Percentiles rank a stretch among this genome's conserved stretches.
Conservation (phyloP, 345 rosid genomes). For the Noccaea caerulescens region DNA sequence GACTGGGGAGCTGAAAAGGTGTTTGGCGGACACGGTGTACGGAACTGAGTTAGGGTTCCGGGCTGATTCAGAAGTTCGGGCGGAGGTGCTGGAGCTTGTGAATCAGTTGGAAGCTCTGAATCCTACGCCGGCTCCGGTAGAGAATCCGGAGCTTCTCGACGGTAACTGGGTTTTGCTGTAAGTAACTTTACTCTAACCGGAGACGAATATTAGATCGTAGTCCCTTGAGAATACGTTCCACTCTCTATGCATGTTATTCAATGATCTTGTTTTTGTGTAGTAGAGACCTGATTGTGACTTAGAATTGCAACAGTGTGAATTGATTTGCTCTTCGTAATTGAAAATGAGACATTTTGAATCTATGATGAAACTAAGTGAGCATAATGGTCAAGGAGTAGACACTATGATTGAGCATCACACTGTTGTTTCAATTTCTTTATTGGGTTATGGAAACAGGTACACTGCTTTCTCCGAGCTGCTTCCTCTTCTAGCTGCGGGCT, state of each 20-base stretch:
- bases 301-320: slow-evolving; percentile 6
- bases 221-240: not conserved
- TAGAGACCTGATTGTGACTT: not conserved
- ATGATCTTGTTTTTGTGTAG: not conserved
- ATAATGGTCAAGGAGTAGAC: not conserved
- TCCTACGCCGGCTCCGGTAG: slow-evolving; percentile 73
- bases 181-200: slow-evolving; percentile 41
- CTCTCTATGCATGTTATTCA: not conserved
- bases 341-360: slow-evolving; percentile 18
- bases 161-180: slow-evolving; percentile 95
- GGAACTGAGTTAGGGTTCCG: slow-evolving; percentile 83
- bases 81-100: slow-evolving; percentile 86
- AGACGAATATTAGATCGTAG: not conserved
- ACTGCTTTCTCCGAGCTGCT: slow-evolving; percentile 92
- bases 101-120: slow-evolving; percentile 82
- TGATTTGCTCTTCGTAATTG: not conserved
- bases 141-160: slow-evolving; percentile 67
- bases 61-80: slow-evolving; percentile 71
- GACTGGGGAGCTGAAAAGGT: slow-evolving; percentile 69
- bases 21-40: slow-evolving; percentile 80
- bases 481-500: slow-evolving; percentile 82
- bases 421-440: not conserved
- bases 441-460: slow-evolving; percentile 56
- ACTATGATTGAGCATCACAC: not conserved
- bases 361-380: slow-evolving; percentile 10